Conservation (phyloP, 108 stramenopile genomes). For the Cyclotella kingstonii region DNA sequence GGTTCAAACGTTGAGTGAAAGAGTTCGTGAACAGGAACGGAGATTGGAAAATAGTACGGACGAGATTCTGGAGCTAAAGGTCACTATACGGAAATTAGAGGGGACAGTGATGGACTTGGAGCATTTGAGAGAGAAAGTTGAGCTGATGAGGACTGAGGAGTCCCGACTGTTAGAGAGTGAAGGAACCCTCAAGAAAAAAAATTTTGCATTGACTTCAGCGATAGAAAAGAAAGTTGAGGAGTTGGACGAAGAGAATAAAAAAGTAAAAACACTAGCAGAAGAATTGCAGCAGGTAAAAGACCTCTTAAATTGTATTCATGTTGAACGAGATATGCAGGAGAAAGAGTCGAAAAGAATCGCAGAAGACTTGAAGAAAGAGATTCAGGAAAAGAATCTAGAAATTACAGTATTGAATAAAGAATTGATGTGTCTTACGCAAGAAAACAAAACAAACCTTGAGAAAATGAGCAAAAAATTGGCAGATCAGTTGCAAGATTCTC, state of each 20-base stretch:
- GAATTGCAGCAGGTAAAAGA: constrained; percentile 6
- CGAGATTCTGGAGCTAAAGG: constrained; percentile 2
- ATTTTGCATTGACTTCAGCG: not conserved
- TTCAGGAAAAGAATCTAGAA: not conserved
- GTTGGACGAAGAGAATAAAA: not conserved
- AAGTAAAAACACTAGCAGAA: not conserved
- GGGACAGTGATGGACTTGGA: constrained; percentile 6
- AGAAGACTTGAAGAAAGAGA: not conserved
- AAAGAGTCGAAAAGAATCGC: not conserved
- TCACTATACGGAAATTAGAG: constrained; percentile 3
- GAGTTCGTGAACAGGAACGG: constrained; percentile 13
- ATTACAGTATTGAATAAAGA: not conserved
- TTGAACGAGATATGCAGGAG: not conserved
- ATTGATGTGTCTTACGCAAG: not conserved
- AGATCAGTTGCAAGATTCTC: not conserved
- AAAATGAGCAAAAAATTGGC: not conserved
- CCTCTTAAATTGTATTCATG: not conserved
- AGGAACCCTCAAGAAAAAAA: not conserved
- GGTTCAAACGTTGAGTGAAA: not conserved
- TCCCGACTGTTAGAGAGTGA: not conserved
- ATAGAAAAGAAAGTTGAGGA: not conserved
- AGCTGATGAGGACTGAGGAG: not conserved
- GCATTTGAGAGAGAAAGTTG: constrained; percentile 4
- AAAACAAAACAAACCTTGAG: not conserved
- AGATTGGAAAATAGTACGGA: not conserved